phyloP scores from a whole-genome alignment of 768 basidiomycete species.

The Coprinopsis strossmayeri region DNA sequence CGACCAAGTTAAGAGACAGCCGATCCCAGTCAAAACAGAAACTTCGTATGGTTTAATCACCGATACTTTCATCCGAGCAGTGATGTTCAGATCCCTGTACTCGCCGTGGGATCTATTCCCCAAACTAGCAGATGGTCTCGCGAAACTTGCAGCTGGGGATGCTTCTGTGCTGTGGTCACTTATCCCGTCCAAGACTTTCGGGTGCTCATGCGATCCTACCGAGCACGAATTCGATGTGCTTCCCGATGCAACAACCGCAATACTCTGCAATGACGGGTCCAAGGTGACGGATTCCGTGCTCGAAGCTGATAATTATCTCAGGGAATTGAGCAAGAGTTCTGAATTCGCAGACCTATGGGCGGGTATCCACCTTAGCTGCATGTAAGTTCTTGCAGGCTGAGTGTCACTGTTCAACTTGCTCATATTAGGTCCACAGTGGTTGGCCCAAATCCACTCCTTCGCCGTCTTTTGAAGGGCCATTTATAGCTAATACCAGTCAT shows the following conservation, averaged over 20 bases:
- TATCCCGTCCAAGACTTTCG: conserved; percentile 15
- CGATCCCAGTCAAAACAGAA: conserved; percentile 26
- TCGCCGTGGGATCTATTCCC: conserved; percentile 27
- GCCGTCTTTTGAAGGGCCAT: conserved; percentile 22
- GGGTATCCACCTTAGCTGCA: conserved; percentile 21
- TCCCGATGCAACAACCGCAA: conserved; percentile 17
- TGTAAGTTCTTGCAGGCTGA: conserved; percentile 26
- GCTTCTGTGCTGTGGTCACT: conserved; percentile 20
- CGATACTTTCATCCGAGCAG: conserved; percentile 21
- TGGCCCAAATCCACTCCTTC: conserved; percentile 11
- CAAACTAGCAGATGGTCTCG: conserved; percentile 27
- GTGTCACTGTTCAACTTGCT: too few relatives aligned
- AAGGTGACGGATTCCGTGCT: conserved; percentile 21
- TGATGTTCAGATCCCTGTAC: conserved; percentile 29
- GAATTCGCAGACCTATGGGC: conserved; percentile 28
- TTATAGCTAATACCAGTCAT: conserved; percentile 30
- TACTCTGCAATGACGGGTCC: conserved; percentile 31
- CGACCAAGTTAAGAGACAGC: conserved; percentile 22
- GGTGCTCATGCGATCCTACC: conserved; percentile 24
- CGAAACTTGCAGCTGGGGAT: conserved; percentile 27
- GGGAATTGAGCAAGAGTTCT: conserved; percentile 17
- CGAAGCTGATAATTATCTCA: conserved; percentile 22
- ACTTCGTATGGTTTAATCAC: conserved; percentile 31
- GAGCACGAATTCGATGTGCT: conserved; percentile 7
- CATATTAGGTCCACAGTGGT: background rate